Conservation (phyloP, 129 eudicot genomes). For the Arctium minus region DNA sequence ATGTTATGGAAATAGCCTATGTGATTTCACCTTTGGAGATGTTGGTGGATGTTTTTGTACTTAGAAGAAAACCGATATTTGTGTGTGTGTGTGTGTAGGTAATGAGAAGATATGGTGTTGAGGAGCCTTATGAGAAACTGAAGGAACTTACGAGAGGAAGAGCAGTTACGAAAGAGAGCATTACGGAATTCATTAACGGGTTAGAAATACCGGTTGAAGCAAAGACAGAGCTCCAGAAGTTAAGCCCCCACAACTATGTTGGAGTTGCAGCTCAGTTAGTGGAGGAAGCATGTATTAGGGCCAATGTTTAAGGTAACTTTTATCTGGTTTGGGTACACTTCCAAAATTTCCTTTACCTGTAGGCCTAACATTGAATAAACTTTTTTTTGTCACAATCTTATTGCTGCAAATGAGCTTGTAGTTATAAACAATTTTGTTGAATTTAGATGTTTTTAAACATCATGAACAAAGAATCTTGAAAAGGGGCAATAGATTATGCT, state of each 20-base stretch:
- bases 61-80: too few relatives aligned
- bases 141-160: conserved; percentile 93
- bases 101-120: conserved; percentile 92
- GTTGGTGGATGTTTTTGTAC: too few relatives aligned
- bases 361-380: background rate
- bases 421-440: background rate
- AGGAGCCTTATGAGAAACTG: conserved; percentile 96
- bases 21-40: too few relatives aligned
- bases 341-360: background rate
- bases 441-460: background rate
- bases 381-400: background rate
- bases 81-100: conserved; percentile 38
- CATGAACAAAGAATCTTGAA: too few relatives aligned
- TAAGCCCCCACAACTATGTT: conserved; percentile 77
- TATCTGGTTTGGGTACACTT: background rate
- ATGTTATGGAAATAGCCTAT: background rate
- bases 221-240: conserved; percentile 50
- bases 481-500: too few relatives aligned
- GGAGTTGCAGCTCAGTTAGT: conserved; percentile 79
- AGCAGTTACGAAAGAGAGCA: conserved; percentile 68
- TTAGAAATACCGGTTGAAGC: conserved; percentile 72
- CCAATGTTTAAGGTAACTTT: conserved; percentile 1
- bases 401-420: conserved; percentile 17
- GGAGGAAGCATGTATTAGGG: conserved; percentile 35
- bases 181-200: conserved; percentile 58